These are phyloP conservation scores for Bauhinia variegata DNA, from an alignment of 306 rosid genomes.

Conservation along the genomic window DNA sequence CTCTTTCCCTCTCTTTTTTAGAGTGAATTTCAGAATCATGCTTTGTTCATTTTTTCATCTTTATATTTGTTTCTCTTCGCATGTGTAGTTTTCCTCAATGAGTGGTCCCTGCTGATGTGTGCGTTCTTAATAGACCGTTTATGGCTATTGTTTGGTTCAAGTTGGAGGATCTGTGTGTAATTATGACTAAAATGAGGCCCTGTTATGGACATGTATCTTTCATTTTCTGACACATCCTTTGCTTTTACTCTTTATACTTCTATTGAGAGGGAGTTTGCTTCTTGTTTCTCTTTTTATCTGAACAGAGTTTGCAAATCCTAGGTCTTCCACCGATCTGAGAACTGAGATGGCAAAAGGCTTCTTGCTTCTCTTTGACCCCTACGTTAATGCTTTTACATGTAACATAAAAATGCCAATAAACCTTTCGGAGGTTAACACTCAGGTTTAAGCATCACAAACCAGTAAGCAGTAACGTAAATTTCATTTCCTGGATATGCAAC, in stretches of 20 bases:
- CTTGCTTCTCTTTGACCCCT: not conserved
- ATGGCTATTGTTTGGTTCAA: constrained; percentile 29
- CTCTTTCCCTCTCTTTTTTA: not conserved
- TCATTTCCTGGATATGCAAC: not conserved
- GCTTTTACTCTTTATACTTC: not conserved
- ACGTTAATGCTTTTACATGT: not conserved
- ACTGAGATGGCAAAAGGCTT: constrained; percentile 5
- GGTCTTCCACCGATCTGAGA: too few relatives aligned
- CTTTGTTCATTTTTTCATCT: too few relatives aligned
- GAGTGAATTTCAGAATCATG: not conserved
- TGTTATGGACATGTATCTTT: constrained; percentile 6
- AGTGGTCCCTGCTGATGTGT: not conserved
- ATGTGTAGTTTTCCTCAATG: too few relatives aligned
- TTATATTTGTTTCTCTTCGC: too few relatives aligned
- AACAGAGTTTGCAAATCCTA: constrained; percentile 2
- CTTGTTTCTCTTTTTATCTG: not conserved
- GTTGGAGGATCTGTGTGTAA: not conserved
- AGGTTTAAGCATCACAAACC: not conserved
- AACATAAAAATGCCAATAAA: too few relatives aligned
- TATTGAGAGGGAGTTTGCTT: too few relatives aligned
- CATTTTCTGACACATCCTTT: not conserved
- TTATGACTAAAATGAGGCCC: not conserved
- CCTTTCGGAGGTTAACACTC: not conserved
- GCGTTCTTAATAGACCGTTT: too few relatives aligned
- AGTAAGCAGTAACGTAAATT: not conserved